phyloP scores from a whole-genome alignment of 164 flowering plant genomes.

The Magnolia officinalis region DNA sequence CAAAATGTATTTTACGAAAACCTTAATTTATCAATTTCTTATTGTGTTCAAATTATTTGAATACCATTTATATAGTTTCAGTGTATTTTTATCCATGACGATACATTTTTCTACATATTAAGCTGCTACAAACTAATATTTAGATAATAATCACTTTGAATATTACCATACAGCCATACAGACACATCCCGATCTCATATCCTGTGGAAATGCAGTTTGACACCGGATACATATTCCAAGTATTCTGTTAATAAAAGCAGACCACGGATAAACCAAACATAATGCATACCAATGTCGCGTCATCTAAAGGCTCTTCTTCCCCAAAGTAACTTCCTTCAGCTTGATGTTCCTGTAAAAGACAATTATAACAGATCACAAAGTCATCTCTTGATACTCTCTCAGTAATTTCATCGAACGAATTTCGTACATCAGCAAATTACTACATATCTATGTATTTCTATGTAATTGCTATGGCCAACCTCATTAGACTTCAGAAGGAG shows the following conservation, averaged over 20 bases:
- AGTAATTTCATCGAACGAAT: background rate
- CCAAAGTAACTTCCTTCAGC: slow-evolving; percentile 18
- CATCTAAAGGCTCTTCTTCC: slow-evolving; percentile 39
- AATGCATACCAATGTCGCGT: slow-evolving; percentile 44
- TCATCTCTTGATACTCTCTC: background rate
- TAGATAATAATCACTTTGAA: background rate
- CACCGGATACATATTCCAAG: background rate
- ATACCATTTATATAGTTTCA: too few relatives aligned
- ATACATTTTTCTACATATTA: too few relatives aligned
- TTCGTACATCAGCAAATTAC: background rate
- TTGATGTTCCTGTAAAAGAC: slow-evolving; percentile 30
- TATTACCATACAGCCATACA: background rate
- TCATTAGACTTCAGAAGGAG: slow-evolving; percentile 19
- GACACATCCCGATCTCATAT: background rate
- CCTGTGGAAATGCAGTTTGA: background rate
- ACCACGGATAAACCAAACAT: background rate
- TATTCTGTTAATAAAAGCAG: background rate
- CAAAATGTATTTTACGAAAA: too few relatives aligned
- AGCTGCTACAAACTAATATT: background rate
- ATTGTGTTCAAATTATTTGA: too few relatives aligned
- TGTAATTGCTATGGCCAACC: slow-evolving; percentile 23
- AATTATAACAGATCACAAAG: background rate
- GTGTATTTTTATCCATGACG: too few relatives aligned
- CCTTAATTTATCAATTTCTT: too few relatives aligned
- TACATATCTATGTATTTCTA: background rate